Percentiles rank a stretch among this genome's conserved stretches.
Evolutionary conservation across 179 eudicot genomes (phyloP).

Genomic region (Vitellaria paradoxa): DNA sequence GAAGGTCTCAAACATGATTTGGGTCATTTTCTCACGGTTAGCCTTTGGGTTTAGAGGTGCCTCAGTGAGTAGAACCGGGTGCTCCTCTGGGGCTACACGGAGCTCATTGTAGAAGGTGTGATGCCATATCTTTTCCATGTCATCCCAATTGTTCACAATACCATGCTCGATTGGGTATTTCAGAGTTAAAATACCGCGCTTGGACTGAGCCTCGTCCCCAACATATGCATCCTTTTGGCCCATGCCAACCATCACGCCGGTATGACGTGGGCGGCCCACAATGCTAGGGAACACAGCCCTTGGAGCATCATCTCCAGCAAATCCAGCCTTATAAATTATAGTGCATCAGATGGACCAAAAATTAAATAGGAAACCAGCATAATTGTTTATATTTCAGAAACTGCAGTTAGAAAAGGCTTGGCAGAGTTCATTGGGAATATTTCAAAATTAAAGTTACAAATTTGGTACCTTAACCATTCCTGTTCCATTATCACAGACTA

Average conservation of each 20-base stretch:
- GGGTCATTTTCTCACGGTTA: constrained; percentile 46
- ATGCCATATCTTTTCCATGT: constrained; percentile 53
- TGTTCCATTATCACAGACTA: constrained; percentile 38
- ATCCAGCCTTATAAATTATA: constrained; percentile 39
- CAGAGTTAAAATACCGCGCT: constrained; percentile 43
- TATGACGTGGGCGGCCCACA: constrained; percentile 47
- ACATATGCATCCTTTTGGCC: constrained; percentile 48
- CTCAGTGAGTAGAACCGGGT: constrained; percentile 44
- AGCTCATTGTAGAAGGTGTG: constrained; percentile 46
- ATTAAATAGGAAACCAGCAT: not conserved
- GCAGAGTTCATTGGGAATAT: not conserved
- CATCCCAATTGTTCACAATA: constrained; percentile 51
- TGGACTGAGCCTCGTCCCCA: constrained; percentile 50
- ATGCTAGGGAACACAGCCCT: constrained; percentile 54
- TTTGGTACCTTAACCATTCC: constrained; percentile 41
- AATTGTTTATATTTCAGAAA: not conserved
- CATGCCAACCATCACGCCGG: constrained; percentile 56
- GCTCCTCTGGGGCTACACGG: constrained; percentile 53
- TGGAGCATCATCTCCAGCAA: constrained; percentile 57
- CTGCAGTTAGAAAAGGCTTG: not conserved
- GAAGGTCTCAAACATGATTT: constrained; percentile 69
- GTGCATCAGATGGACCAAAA: not conserved
- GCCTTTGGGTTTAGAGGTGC: constrained; percentile 54
- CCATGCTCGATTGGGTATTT: constrained; percentile 52
- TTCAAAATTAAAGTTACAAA: not conserved